Evolutionary conservation across 805 yeast genomes (phyloP).

Genomic region (Candida insectorum): DNA sequence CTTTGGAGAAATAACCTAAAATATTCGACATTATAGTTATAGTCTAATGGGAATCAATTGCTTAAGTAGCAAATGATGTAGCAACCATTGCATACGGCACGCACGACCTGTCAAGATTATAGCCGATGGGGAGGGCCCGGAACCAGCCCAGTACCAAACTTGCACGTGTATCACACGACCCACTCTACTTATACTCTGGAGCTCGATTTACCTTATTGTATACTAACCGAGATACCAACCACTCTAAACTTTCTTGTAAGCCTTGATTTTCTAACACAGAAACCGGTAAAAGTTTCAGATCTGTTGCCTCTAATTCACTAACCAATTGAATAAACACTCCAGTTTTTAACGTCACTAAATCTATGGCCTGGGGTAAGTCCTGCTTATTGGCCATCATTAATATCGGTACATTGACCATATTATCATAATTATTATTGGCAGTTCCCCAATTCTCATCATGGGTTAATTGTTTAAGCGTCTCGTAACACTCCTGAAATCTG

Average conservation of each 20-base stretch:
- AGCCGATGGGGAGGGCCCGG: too few species aligned
- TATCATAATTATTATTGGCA: conserved; percentile 15
- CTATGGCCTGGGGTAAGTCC: conserved; percentile 55
- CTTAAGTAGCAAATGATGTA: too few species aligned
- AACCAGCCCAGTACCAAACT: too few species aligned
- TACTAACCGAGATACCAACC: conserved; percentile 74
- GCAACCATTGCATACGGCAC: too few species aligned
- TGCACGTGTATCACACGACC: too few species aligned
- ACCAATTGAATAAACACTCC: conserved; percentile 79
- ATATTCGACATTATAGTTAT: too few species aligned
- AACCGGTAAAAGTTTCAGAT: conserved; percentile 83
- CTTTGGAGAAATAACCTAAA: too few species aligned
- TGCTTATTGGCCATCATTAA: conserved; percentile 95
- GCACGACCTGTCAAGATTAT: too few species aligned
- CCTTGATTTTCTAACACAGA: conserved; percentile 86
- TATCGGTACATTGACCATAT: conserved; percentile 68
- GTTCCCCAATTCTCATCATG: conserved; percentile 41
- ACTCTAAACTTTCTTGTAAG: conserved; percentile 79
- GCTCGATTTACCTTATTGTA: conserved; percentile 61
- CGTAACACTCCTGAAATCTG: conserved; percentile 78
- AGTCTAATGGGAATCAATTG: too few species aligned
- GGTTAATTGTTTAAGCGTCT: conserved; percentile 50
- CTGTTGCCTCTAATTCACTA: conserved; percentile 84
- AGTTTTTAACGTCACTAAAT: conserved; percentile 61
- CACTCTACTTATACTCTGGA: conserved; percentile 46